Evolutionary conservation across 306 rosid genomes (phyloP).

Genomic region (Cicer pinnatifidum): DNA sequence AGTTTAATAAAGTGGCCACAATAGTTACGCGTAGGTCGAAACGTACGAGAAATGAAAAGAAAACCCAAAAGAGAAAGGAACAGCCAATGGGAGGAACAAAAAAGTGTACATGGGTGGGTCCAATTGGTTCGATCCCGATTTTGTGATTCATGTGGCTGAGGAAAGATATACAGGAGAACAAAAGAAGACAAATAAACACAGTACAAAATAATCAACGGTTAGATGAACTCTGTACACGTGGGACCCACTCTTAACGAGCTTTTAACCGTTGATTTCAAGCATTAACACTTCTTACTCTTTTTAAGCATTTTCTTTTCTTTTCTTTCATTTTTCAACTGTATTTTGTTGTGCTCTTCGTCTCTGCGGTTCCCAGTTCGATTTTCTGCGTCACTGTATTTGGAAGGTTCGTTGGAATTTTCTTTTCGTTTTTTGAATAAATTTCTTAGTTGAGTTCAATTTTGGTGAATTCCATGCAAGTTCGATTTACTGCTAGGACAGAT

Average conservation of each 20-base stretch:
- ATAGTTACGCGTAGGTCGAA: slow-evolving; percentile 41
- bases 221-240: not conserved
- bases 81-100: slow-evolving; percentile 33
- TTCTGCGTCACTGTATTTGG: not conserved
- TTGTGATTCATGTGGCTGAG: slow-evolving; percentile 46
- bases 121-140: slow-evolving; percentile 8
- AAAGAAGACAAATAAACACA: not conserved
- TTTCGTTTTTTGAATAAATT: slow-evolving; percentile 3
- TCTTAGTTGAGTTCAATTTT: not conserved
- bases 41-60: slow-evolving; percentile 35
- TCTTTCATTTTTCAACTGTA: not conserved
- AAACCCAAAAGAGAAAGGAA: not conserved
- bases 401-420: not conserved
- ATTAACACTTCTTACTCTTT: not conserved
- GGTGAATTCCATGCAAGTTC: slow-evolving; percentile 35
- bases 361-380: not conserved
- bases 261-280: slow-evolving; percentile 34
- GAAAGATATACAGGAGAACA: not conserved
- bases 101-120: slow-evolving; percentile 54
- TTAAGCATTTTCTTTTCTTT: not conserved
- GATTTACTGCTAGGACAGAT: slow-evolving; percentile 1
- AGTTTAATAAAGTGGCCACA: slow-evolving; percentile 37
- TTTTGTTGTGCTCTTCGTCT: not conserved
- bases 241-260: not conserved
- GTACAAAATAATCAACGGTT: slow-evolving; percentile 22